These are phyloP conservation scores for Camellia lanceoleosa DNA, from an alignment of 148 eudicot genomes.

Conservation along the genomic window DNA sequence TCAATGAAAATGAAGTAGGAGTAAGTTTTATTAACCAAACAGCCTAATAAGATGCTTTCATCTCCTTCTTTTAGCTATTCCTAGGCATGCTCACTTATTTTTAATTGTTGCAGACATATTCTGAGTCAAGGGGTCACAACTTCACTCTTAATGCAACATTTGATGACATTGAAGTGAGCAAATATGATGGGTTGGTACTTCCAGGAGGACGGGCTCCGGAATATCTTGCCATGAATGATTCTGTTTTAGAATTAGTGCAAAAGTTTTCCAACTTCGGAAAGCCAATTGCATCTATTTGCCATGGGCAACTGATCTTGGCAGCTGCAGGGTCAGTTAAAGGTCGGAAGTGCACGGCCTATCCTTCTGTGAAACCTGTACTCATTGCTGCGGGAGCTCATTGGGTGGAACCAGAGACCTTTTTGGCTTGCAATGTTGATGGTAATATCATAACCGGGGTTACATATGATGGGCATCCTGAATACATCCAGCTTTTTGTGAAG, in stretches of 20 bases:
- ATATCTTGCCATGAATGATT: constrained; percentile 74
- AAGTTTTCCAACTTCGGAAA: constrained; percentile 58
- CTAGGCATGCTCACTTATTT: background rate
- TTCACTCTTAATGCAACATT: constrained; percentile 88
- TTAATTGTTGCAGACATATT: constrained; percentile 62
- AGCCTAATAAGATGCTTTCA: background rate
- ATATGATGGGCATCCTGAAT: constrained; percentile 77
- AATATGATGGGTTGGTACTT: constrained; percentile 79
- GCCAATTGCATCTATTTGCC: constrained; percentile 84
- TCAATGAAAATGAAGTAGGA: background rate
- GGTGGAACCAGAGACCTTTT: constrained; percentile 69
- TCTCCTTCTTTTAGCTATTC: background rate
- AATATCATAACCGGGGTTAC: constrained; percentile 74
- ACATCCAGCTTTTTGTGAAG: constrained; percentile 69
- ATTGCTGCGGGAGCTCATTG: constrained; percentile 94
- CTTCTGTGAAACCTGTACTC: constrained; percentile 64
- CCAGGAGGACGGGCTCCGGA: constrained; percentile 97
- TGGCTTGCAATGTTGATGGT: constrained; percentile 60
- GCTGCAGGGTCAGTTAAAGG: constrained; percentile 72
- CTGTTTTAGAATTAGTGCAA: constrained; percentile 59
- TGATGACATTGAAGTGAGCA: constrained; percentile 59
- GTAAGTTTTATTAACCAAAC: background rate
- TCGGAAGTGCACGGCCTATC: constrained; percentile 78
- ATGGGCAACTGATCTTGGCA: constrained; percentile 87
- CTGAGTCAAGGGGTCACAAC: constrained; percentile 89